phyloP scores from a whole-genome alignment of 2,329 filamentous ascomycete species.

The Aspergillus bombycis region DNA sequence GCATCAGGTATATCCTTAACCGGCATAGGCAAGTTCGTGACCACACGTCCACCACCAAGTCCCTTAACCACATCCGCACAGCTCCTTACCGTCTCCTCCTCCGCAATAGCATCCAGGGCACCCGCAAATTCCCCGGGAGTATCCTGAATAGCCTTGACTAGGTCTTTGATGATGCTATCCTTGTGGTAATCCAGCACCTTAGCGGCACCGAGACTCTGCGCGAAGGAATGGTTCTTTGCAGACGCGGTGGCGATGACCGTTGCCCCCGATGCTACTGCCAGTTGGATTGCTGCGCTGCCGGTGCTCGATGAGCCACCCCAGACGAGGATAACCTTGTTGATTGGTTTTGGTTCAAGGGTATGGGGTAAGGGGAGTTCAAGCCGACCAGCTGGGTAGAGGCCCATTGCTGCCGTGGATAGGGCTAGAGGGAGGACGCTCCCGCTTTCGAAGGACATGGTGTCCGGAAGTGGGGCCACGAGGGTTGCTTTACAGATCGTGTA shows the following conservation, averaged over 20 bases:
- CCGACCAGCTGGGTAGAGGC: constrained; percentile 23
- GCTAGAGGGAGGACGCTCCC: constrained; percentile 42
- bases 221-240: constrained; percentile 39
- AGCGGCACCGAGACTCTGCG: constrained; percentile 41
- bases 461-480: constrained; percentile 34
- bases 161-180: constrained; percentile 27
- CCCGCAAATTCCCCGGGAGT: constrained; percentile 18
- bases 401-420: constrained; percentile 32
- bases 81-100: neutral
- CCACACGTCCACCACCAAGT: constrained; percentile 17
- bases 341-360: constrained; percentile 17
- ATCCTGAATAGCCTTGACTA: constrained; percentile 26
- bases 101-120: constrained; percentile 14
- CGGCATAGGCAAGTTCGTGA: neutral
- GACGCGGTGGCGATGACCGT: constrained; percentile 44
- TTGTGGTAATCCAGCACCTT: constrained; percentile 43
- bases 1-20: neutral
- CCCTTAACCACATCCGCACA: constrained; percentile 10
- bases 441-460: constrained; percentile 34
- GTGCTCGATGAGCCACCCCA: constrained; percentile 51
- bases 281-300: constrained; percentile 48
- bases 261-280: constrained; percentile 44
- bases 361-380: constrained; percentile 28
- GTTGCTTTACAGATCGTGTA: constrained; percentile 31
- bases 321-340: constrained; percentile 37